Conservation (phyloP, 345 rosid species). For the Moringa oleifera region DNA sequence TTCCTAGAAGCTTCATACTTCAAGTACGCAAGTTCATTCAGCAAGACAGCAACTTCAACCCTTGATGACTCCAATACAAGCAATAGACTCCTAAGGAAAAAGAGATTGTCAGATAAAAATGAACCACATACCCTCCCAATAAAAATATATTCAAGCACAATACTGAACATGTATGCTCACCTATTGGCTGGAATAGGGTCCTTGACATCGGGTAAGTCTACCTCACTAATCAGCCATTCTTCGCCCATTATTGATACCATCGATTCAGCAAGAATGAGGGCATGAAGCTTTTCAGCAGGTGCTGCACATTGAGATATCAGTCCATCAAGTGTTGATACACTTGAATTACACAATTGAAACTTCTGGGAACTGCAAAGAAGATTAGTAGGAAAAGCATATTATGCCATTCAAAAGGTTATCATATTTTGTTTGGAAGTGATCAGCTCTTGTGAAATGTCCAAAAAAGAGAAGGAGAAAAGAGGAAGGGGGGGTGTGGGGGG, state of each 20-base stretch:
- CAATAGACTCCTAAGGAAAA: constrained; percentile 63
- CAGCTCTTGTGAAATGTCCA: too few relatives aligned
- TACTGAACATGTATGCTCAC: constrained; percentile 26
- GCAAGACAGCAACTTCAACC: constrained; percentile 81
- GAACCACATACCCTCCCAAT: constrained; percentile 5
- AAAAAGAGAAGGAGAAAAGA: too few relatives aligned
- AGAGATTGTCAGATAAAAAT: constrained; percentile 3
- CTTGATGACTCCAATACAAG: constrained; percentile 80
- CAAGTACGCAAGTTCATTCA: constrained; percentile 76
- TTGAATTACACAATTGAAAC: background rate
- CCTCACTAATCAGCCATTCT: constrained; percentile 60
- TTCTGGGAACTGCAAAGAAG: background rate
- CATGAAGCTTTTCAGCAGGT: constrained; percentile 74
- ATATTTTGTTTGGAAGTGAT: too few relatives aligned
- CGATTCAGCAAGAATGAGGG: constrained; percentile 76
- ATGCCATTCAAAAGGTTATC: too few relatives aligned
- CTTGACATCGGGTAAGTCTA: constrained; percentile 43
- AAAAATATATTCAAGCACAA: background rate
- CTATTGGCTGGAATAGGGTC: constrained; percentile 57
- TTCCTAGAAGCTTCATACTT: constrained; percentile 73
- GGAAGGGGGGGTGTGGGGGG: too few relatives aligned
- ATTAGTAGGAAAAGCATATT: too few relatives aligned
- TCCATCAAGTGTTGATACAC: too few relatives aligned
- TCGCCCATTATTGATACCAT: constrained; percentile 61
- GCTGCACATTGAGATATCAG: constrained; percentile 32